Evolutionary conservation across 225 moss, liverwort and hornwort species (phyloP).

Genomic region (Bryoerythrophyllum caledonicum): DNA sequence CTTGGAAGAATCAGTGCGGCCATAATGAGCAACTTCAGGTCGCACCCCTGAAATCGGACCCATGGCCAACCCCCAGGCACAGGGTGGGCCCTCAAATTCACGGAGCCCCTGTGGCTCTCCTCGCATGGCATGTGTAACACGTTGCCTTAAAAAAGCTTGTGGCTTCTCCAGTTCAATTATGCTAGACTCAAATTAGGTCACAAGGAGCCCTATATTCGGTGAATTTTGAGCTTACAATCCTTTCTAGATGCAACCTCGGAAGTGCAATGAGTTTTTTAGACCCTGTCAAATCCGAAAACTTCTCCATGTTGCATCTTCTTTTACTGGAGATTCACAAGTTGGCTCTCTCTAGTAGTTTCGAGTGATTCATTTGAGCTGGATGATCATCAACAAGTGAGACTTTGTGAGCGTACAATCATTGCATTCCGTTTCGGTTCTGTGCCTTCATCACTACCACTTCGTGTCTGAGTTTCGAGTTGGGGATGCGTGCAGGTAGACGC

Average conservation of each 20-base stretch:
- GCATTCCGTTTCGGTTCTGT: too few relatives aligned
- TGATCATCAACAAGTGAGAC: too few relatives aligned
- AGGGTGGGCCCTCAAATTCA: slow-evolving; percentile 38
- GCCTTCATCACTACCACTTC: too few relatives aligned
- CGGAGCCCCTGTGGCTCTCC: slow-evolving; percentile 46
- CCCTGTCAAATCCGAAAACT: too few relatives aligned
- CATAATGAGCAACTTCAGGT: slow-evolving; percentile 15
- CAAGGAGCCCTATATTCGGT: background rate
- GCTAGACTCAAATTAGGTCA: background rate
- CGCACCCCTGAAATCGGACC: slow-evolving; percentile 17
- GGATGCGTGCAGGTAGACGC: slow-evolving; percentile 26
- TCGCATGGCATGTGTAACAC: slow-evolving; percentile 24
- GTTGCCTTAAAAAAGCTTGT: background rate
- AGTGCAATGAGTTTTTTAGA: too few relatives aligned
- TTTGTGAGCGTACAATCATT: too few relatives aligned
- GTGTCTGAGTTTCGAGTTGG: background rate
- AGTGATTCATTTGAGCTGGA: too few relatives aligned
- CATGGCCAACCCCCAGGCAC: slow-evolving; percentile 43
- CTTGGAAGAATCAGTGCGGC: slow-evolving; percentile 4
- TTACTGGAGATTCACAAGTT: too few relatives aligned
- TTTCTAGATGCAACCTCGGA: too few relatives aligned
- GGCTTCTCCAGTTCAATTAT: background rate
- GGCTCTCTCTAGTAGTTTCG: too few relatives aligned
- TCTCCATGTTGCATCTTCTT: too few relatives aligned
- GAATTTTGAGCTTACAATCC: too few relatives aligned